A percentile compares a stretch with the other conserved stretches of the same genome.
Evolutionary conservation across 345 rosid genomes (phyloP).

Genomic region (Eucalyptus marginata): DNA sequence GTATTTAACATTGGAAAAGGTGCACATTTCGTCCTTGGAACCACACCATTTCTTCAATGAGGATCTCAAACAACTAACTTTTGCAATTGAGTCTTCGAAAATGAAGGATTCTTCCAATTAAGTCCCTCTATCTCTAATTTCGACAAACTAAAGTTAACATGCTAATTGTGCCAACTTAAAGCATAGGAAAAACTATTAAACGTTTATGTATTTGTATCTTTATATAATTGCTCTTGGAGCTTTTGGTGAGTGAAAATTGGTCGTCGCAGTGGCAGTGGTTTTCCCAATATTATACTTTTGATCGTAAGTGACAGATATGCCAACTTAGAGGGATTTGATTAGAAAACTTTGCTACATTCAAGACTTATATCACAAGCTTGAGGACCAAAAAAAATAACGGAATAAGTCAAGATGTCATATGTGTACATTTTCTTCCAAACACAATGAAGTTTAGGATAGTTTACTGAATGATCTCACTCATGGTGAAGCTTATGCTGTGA

Average conservation of each 20-base stretch:
- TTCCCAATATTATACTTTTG: neutral
- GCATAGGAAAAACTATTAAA: neutral
- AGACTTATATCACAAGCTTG: neutral
- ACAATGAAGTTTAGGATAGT: neutral
- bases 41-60: neutral
- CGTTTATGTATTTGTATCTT: neutral
- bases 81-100: neutral
- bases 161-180: neutral
- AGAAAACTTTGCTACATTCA: neutral
- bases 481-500: neutral
- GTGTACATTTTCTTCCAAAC: neutral
- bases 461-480: neutral
- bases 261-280: rapidly evolving
- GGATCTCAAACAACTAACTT: neutral
- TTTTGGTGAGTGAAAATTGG: neutral
- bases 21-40: neutral
- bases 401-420: neutral
- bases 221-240: neutral
- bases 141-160: neutral
- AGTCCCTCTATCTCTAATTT: neutral
- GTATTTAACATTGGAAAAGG: neutral
- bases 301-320: rapidly evolving
- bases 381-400: neutral
- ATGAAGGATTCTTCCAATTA: neutral
- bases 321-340: neutral